Conservation (phyloP, 164 flowering plant species). For the Kalanchoe fedtschenkoi region DNA sequence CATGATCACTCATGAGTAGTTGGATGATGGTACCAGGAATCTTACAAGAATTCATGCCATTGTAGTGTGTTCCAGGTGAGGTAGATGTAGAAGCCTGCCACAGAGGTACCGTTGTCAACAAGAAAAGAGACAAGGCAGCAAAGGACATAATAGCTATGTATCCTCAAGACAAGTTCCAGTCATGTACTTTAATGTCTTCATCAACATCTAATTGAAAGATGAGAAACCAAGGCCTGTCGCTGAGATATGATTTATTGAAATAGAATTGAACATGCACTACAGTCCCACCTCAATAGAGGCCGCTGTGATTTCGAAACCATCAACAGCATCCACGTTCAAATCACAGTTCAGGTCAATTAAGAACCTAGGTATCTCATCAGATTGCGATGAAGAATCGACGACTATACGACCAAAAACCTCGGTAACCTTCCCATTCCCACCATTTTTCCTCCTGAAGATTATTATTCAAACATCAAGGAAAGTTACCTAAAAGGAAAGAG, state of each 20-base stretch:
- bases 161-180: background rate
- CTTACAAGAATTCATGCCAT: background rate
- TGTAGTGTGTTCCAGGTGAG: background rate
- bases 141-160: background rate
- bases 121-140: background rate
- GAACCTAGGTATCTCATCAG: constrained; percentile 1
- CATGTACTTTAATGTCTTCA: background rate
- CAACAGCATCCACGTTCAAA: background rate
- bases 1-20: background rate
- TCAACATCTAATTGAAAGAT: background rate
- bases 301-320: background rate
- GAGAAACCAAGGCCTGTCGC: no score
- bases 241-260: no score
- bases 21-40: background rate
- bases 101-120: background rate
- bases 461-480: background rate
- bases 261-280: background rate
- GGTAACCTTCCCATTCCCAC: background rate
- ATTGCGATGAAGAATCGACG: background rate
- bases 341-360: background rate
- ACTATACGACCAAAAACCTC: constrained; percentile 5
- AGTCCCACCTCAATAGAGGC: background rate
- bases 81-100: constrained; percentile 5
- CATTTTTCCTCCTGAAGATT: background rate
- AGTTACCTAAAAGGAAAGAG: background rate